Conservation (phyloP, 2,329 filamentous ascomycete species). For the Penicillium paneum region DNA sequence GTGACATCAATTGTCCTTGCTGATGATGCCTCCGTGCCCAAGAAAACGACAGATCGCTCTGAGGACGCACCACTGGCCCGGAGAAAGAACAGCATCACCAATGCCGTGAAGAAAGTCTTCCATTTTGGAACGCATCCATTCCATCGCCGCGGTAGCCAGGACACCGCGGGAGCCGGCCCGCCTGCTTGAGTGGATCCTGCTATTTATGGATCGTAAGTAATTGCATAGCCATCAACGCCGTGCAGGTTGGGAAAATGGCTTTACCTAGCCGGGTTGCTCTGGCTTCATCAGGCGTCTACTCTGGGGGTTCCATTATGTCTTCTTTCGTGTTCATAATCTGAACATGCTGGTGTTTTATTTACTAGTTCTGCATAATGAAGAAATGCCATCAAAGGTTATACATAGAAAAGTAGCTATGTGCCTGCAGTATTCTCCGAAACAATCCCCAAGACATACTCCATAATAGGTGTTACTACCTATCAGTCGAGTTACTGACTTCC, state of each 20-base stretch:
- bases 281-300: conserved; percentile 3
- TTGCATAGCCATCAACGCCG: conserved; percentile 2
- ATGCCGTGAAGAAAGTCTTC: conserved; percentile 42
- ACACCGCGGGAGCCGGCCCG: conserved; percentile 6
- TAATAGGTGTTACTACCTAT: too few species aligned
- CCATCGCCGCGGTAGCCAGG: conserved; percentile 33
- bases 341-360: conserved; percentile 4
- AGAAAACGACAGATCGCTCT: conserved; percentile 11
- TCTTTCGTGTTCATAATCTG: conserved; percentile 6
- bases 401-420: too few species aligned
- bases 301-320: background rate
- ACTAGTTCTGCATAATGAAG: conserved; percentile 2
- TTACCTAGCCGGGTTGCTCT: background rate
- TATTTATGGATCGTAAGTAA: background rate
- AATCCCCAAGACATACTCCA: background rate
- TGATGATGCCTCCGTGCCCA: conserved; percentile 28
- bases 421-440: background rate
- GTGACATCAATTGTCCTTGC: conserved; percentile 29
- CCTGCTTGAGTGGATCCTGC: background rate
- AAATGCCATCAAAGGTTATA: background rate
- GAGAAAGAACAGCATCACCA: conserved; percentile 36
- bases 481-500: background rate
- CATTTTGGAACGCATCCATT: conserved; percentile 37
- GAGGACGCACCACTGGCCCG: conserved; percentile 22
- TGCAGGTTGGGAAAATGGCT: background rate